Evolutionary conservation across 768 basidiomycete species (phyloP).

Genomic region (Lyophyllum semitale): DNA sequence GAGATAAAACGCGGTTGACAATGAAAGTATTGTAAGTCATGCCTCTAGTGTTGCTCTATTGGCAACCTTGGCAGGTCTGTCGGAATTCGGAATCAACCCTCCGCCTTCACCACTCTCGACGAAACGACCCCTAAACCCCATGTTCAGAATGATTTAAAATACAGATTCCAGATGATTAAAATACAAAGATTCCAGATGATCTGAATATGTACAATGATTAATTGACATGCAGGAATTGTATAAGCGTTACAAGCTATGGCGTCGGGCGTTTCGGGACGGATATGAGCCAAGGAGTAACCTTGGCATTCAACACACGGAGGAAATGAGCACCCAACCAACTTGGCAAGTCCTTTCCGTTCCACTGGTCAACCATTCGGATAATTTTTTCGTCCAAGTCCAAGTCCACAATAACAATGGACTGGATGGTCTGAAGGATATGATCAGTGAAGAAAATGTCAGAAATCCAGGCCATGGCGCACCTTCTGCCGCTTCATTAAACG

Average conservation of each 20-base stretch:
- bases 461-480: conserved; percentile 27
- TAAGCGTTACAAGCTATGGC: background rate
- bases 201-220: background rate
- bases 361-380: conserved; percentile 56
- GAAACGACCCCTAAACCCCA: too few relatives aligned
- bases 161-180: too few relatives aligned
- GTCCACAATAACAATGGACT: conserved; percentile 64
- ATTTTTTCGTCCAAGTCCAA: conserved; percentile 69
- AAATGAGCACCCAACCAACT: conserved; percentile 46
- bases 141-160: too few relatives aligned
- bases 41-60: too few relatives aligned
- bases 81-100: too few relatives aligned
- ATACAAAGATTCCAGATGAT: too few relatives aligned
- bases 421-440: conserved; percentile 41
- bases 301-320: conserved; percentile 53
- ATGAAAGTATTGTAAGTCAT: too few relatives aligned
- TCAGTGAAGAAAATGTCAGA: background rate
- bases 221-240: background rate
- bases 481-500: conserved; percentile 53
- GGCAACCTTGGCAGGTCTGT: too few relatives aligned
- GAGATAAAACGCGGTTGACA: too few relatives aligned
- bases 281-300: conserved; percentile 54
- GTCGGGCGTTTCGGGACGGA: conserved; percentile 40
- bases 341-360: conserved; percentile 57
- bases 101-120: too few relatives aligned